Base-by-base conservation (phyloP, 2,329 filamentous ascomycete genomes). In the Sporothrix luriei region DNA sequence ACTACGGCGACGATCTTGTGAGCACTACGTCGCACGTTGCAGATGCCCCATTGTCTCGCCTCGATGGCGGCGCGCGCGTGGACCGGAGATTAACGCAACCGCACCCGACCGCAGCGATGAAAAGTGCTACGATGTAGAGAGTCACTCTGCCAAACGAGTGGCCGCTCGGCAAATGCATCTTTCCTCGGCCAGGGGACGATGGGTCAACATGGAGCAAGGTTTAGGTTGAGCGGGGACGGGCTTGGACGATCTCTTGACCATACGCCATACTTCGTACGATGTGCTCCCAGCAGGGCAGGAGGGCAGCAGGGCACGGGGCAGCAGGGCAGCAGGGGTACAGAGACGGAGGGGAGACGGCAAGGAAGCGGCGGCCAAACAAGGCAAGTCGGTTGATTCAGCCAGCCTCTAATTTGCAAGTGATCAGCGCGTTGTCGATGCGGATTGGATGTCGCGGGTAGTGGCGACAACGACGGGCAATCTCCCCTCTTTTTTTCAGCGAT, bases 21-120 rank as follows among this genome's bases (percentile, higher is more conserved):
- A 40, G 38, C 38, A 11, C 24, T 54, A 26, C 4, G 51, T 29
- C 24, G 52, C 16, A 55, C n/a, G 5, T 57, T 57, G 16, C n/a
- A 57, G 29, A 40, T 33, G 33, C 33, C 33, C 33, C 33, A 33
- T 7, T 33, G 33, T 29, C 29, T 33, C 52, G 7, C 40, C 14
- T 61, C 55, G 14, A 29, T 29, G 61, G 21, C 57, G 43, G 16
- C 43, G 61, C 40, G 59, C 59, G 40, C 43, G 43, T 64, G 40
- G 48, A 54, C 62, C 61, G 61, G 61, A 65, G 61, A 65, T 65
- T 24, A 65, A 65, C 51, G 43, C 43, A 65, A 51, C 61, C 61
- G 43, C 14, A 13, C 14, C 46, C 26, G 61, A 29, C 9, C n/a
- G 59, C 43, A 65, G 51, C 46, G 14, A n/a, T 14, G 51, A 33